Evolutionary conservation across 1,284 basidiomycete species (phyloP), one percentile per base, ranked within the genome.

Genomic region (Melanopsichium pennsylvanicum): DNA sequence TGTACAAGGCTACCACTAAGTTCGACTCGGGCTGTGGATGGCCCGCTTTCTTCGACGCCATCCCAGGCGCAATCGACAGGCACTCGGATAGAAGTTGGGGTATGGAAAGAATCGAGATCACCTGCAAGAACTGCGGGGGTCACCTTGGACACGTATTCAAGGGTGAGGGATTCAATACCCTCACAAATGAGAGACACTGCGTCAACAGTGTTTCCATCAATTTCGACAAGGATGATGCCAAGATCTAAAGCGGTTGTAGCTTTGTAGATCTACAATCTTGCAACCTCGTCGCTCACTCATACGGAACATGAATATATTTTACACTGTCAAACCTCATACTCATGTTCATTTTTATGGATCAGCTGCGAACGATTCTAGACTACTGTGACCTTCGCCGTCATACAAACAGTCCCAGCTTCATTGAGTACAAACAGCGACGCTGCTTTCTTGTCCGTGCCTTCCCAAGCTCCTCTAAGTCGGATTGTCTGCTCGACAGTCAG

Each of bases 31-130:
- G 92, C 10, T 97, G 93, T 76, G 93, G 93, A 26, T 97, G 93
- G 93, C 93, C 93, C n/a, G 93, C 93, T 1, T 97, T 94, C 85
- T 97, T 90, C 80, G 93, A 95, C 78, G 91, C 92, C 3, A 88
- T 96, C 56, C 93, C 93, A 1, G 93, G 93, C 29, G 91, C 93
- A 12, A 91, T 96, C n/a, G 85, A 82, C 49, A 85, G 84, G 34
- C 82, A 84, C 41, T 80, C 81, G 39, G 83, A 84, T 71, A 61
- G 69, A 22, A 81, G 82, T 11, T 82, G 82, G 72, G 83, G 83
- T 36, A 84, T 83, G 82, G 70, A 74, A 44, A 60, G 90, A 57
- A 90, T 83, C 6, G 90, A 92, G 82, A 92, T 93, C 41, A 89
- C 86, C 19, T 92, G 90, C 78, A 86, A 76, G 42, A 75, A 76